Conservation (phyloP, 371 early-diverging fungal species). For the Mucor lusitanicus region DNA sequence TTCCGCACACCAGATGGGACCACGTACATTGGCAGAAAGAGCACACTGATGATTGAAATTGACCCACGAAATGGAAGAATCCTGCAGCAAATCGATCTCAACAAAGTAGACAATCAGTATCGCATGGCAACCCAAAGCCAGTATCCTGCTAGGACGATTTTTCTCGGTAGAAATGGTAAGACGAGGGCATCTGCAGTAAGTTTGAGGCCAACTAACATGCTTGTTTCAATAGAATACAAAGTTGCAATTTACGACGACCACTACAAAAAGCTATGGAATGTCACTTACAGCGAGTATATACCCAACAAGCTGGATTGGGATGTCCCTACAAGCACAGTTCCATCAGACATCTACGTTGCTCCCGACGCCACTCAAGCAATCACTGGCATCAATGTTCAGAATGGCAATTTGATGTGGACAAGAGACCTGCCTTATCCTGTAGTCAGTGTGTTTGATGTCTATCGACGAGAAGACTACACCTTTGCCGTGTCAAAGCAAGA, state of each 20-base stretch:
- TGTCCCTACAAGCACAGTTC: constrained; percentile 22
- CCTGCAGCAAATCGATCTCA: constrained; percentile 52
- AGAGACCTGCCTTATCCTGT: constrained; percentile 36
- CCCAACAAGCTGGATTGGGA: constrained; percentile 45
- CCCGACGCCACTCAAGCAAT: constrained; percentile 37
- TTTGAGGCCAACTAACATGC: neutral
- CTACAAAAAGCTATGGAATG: constrained; percentile 34
- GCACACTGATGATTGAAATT: constrained; percentile 67
- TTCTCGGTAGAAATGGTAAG: constrained; percentile 47
- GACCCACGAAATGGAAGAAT: constrained; percentile 72
- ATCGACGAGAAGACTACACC: constrained; percentile 34
- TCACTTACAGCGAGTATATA: constrained; percentile 48
- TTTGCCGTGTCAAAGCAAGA: constrained; percentile 37
- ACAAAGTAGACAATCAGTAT: constrained; percentile 23
- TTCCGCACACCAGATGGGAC: constrained; percentile 59
- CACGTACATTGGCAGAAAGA: constrained; percentile 70
- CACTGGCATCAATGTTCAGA: constrained; percentile 33
- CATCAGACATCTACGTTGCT: constrained; percentile 44
- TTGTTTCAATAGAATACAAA: constrained; percentile 19
- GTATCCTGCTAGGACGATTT: constrained; percentile 36
- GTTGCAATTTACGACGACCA: constrained; percentile 28
- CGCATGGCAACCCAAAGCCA: constrained; percentile 24
- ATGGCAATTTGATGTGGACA: constrained; percentile 35
- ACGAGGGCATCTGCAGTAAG: neutral
- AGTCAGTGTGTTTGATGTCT: constrained; percentile 46